Conservation (phyloP, 2,329 filamentous ascomycete species). For the Fusarium compactum region DNA sequence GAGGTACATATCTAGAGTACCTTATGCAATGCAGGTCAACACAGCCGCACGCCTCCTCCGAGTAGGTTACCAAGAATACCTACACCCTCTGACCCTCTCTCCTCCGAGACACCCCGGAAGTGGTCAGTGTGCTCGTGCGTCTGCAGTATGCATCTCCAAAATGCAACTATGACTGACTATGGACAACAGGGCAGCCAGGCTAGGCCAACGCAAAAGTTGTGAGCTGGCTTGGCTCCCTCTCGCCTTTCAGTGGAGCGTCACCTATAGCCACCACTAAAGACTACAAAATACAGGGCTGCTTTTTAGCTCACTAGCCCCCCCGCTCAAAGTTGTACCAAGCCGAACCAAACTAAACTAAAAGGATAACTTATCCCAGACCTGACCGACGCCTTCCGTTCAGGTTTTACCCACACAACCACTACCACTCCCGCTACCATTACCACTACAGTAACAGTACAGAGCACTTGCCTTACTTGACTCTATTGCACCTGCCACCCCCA, state of each 20-base stretch:
- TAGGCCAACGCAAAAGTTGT: neutral
- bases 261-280: constrained; percentile 32
- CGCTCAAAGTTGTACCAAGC: constrained; percentile 1
- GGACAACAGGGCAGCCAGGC: neutral
- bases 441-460: neutral
- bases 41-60: constrained; percentile 44
- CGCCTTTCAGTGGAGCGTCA: constrained; percentile 40
- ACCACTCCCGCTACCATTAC: neutral
- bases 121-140: constrained; percentile 40
- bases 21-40: constrained; percentile 34
- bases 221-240: constrained; percentile 43
- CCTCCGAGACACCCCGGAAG: constrained; percentile 31
- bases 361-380: constrained; percentile 4
- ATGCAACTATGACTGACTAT: constrained; percentile 10
- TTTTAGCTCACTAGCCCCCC: constrained; percentile 26
- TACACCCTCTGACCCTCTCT: constrained; percentile 33
- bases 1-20: neutral
- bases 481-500: neutral
- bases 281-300: constrained; percentile 36
- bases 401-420: constrained; percentile 25
- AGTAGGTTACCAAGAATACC: constrained; percentile 7
- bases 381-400: constrained; percentile 8
- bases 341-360: constrained; percentile 14
- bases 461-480: constrained; percentile 3
- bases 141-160: constrained; percentile 23